Evolutionary conservation across 2,329 filamentous ascomycete species (phyloP).

Genomic region (Aspergillus novoparasiticus): DNA sequence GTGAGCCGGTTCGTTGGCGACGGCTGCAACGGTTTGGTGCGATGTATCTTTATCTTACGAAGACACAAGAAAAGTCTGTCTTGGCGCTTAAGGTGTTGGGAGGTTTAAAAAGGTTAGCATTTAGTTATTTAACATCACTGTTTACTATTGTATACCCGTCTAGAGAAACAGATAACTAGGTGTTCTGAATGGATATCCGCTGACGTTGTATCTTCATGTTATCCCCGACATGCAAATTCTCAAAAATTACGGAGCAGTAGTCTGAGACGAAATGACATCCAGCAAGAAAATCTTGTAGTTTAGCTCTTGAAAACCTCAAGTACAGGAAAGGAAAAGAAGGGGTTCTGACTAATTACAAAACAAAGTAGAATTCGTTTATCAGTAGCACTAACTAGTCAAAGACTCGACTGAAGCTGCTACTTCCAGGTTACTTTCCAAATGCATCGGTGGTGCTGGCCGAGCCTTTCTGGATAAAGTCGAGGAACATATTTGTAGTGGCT

Average conservation of each 20-base stretch:
- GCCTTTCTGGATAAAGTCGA: constrained; percentile 22
- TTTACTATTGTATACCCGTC: constrained; percentile 26
- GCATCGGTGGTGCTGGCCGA: background rate
- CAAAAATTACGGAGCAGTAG: background rate
- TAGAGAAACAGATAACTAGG: constrained; percentile 15
- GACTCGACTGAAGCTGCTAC: background rate
- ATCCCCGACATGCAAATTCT: background rate
- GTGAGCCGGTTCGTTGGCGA: constrained; percentile 43
- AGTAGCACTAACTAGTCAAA: background rate
- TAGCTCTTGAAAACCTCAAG: background rate
- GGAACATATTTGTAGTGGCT: constrained; percentile 22
- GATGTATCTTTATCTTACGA: constrained; percentile 19
- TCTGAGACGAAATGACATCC: background rate
- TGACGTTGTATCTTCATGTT: background rate
- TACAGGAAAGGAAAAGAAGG: background rate
- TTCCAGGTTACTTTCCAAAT: background rate
- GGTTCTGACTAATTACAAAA: background rate
- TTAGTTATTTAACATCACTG: constrained; percentile 16
- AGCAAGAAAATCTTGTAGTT: background rate
- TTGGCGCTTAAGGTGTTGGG: constrained; percentile 37
- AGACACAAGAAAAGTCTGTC: constrained; percentile 26
- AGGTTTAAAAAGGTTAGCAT: constrained; percentile 26
- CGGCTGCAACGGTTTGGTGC: constrained; percentile 15
- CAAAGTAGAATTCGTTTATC: background rate
- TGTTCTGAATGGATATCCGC: background rate